Base-by-base conservation (phyloP, 2,329 filamentous ascomycete species). In the Botrytis fragariae region DNA sequence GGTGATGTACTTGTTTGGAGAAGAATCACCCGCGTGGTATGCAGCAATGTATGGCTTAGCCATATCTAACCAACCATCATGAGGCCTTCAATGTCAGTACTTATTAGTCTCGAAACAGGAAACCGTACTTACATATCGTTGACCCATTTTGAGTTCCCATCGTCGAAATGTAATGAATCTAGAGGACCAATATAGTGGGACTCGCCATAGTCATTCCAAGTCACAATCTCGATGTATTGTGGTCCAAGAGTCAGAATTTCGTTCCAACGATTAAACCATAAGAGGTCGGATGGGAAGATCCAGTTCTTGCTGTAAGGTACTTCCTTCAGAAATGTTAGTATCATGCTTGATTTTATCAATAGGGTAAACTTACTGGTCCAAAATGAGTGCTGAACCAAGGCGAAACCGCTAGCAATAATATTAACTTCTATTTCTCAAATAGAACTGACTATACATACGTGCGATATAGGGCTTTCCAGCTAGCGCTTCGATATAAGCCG, bases 131-230 rank as follows among this genome's bases (percentile, higher is more conserved):
- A 77, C 77, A 78, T 78, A 37, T 78, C 77, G 44, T 78, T 78
- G n/a, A 69, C 67, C 76, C 82, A 81, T 72, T 82, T 84, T 2
- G 87, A 85, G 39, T 76, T 76, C 45, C 77, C 77, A 65, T 77
- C 75, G 63, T 77, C 76, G 37, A 69, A 75, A 62, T 78, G 76
- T 79, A 72, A 83, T 82, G 20, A 83, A 80, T 70, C 87, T 77
- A 6, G 84, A 8, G 77, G 84, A 14, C 85, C 85, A 65, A 87
- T 86, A 75, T 87, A 87, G 76, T 87, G 85, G 1, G 85, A 83
- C 76, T 88, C 86, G 9, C 86, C 86, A 73, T 83, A 87, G 73
- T 88, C 86, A 74, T 87, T 87, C 85, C 78, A 83, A 18, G 84
- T 84, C 29, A 85, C 76, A 74, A 84, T 83, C 75, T 77, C 82